A percentile compares a stretch with the other conserved stretches of the same genome.
These are phyloP conservation scores for Solanum megistacrolobum DNA, from an alignment of 257 asterid species.

Conservation along the genomic window DNA sequence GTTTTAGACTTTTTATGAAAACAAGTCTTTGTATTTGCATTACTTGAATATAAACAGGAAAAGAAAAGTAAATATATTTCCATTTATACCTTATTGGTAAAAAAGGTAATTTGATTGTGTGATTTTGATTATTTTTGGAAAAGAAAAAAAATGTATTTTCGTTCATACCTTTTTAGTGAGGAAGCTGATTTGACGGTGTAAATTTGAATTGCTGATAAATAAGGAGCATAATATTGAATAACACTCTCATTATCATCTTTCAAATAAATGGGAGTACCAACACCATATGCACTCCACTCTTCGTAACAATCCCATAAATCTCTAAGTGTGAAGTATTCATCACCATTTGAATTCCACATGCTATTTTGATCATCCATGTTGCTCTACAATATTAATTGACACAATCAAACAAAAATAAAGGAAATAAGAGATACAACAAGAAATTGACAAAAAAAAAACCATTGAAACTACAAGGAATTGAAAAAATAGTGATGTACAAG, in stretches of 20 bases:
- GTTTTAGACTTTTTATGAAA: not conserved
- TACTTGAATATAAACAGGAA: not conserved
- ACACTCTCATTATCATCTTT: not conserved
- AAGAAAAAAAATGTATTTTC: not conserved
- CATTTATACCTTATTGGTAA: not conserved
- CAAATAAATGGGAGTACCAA: constrained; percentile 9
- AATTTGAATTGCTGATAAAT: constrained; percentile 21
- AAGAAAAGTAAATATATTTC: not conserved
- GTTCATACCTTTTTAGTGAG: not conserved
- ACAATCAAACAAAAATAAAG: not conserved
- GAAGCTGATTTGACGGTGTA: constrained; percentile 1
- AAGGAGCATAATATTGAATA: constrained; percentile 17
- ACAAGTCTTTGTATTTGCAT: not conserved
- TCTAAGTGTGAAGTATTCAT: constrained; percentile 6
- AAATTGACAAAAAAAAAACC: not conserved
- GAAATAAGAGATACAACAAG: not conserved
- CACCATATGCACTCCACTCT: constrained; percentile 30
- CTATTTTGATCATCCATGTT: not conserved
- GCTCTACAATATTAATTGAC: not conserved
- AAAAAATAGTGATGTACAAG: not conserved
- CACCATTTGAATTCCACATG: not conserved
- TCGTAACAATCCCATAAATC: constrained; percentile 19
- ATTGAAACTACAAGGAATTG: not conserved
- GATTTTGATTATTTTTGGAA: constrained; percentile 8
- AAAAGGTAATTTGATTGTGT: not conserved